phyloP scores from a whole-genome alignment of 331 rosid species.

The Acacia pycnantha region DNA sequence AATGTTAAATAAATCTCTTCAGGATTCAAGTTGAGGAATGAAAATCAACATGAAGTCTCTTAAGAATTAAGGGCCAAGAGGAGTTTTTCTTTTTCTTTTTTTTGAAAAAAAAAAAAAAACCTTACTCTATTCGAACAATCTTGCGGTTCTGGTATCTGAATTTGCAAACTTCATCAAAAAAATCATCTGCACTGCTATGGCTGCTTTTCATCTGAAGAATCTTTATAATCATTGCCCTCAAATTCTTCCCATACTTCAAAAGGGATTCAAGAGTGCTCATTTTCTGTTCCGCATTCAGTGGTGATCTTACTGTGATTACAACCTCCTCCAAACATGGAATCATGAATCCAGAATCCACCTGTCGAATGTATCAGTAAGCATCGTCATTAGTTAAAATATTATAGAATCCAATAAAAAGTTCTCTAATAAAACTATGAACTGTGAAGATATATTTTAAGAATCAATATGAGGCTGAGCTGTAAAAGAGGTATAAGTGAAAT shows the following conservation, averaged over 20 bases:
- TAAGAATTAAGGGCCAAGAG: constrained; percentile 8
- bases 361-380: constrained; percentile 21
- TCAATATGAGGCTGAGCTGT: not conserved
- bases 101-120: not conserved
- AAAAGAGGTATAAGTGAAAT: not conserved
- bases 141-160: constrained; percentile 58
- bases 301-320: constrained; percentile 73
- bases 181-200: constrained; percentile 87
- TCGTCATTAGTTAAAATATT: constrained; percentile 3
- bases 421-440: not conserved
- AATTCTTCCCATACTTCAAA: constrained; percentile 65
- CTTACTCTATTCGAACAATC: constrained; percentile 79
- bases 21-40: constrained; percentile 41
- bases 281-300: constrained; percentile 91
- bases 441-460: not conserved
- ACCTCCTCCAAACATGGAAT: constrained; percentile 88
- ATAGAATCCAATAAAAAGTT: not conserved
- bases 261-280: constrained; percentile 86
- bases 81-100: too few relatives aligned
- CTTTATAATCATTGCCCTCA: constrained; percentile 74
- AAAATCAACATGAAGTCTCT: constrained; percentile 23
- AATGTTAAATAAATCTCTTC: constrained; percentile 23
- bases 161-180: constrained; percentile 86
- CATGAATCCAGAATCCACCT: constrained; percentile 72
- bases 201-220: constrained; percentile 93